Evolutionary conservation across 208 protist genomes (phyloP).

Genomic region (Acanthamoeba lenticulata): DNA sequence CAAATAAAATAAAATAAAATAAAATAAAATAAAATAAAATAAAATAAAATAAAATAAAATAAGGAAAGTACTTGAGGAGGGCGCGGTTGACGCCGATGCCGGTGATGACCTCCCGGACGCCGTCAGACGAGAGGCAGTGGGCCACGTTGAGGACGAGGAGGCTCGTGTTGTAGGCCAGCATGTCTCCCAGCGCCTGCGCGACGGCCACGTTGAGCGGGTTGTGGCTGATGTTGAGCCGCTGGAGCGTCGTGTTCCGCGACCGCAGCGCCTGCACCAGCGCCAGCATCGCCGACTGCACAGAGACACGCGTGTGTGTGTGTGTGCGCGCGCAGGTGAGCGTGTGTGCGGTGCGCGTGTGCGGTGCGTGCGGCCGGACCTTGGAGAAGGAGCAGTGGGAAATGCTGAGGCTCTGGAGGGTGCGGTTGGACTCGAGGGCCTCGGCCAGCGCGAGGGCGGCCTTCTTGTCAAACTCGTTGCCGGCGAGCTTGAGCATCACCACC

Average conservation of each 20-base stretch:
- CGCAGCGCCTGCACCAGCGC: background rate
- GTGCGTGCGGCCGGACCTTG: background rate
- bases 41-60: background rate
- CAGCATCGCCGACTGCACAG: background rate
- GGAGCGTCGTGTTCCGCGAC: background rate
- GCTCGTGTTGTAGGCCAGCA: background rate
- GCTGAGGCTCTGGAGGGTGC: background rate
- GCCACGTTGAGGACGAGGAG: background rate
- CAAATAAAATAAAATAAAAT: background rate
- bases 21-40: background rate
- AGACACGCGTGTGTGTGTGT: background rate
- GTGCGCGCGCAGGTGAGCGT: background rate
- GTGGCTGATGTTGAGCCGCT: background rate
- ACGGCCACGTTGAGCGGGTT: background rate
- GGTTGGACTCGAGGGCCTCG: background rate
- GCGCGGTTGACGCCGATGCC: background rate
- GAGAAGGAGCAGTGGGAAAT: background rate
- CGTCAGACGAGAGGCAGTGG: background rate
- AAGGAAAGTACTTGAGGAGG: background rate
- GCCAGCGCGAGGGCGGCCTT: background rate
- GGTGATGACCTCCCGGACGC: background rate
- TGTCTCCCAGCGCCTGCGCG: background rate
- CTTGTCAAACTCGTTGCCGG: slow-evolving; percentile 3
- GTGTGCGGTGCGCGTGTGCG: too few species aligned
- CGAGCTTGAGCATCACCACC: background rate